These are phyloP conservation scores for Ilex aquifolium DNA, from an alignment of 257 asterid species.

Conservation along the genomic window DNA sequence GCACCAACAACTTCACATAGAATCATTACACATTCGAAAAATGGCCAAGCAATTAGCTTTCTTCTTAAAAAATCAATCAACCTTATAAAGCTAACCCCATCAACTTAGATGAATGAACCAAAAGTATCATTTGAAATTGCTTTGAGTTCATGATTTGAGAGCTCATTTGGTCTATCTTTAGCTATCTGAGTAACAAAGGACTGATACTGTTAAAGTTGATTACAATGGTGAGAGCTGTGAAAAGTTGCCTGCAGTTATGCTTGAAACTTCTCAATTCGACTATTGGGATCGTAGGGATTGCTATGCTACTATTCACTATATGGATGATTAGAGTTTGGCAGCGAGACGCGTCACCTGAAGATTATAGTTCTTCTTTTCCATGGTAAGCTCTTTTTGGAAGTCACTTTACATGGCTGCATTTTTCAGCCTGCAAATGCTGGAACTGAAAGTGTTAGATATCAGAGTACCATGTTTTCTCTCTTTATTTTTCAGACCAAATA, in stretches of 20 bases:
- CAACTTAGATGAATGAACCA: too few relatives aligned
- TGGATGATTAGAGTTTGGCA: conserved; percentile 43
- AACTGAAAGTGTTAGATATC: too few relatives aligned
- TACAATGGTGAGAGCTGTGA: conserved; percentile 18
- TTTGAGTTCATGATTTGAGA: too few relatives aligned
- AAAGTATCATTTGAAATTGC: too few relatives aligned
- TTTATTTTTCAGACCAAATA: background rate
- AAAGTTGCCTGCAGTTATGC: conserved; percentile 19
- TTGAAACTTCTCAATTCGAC: conserved; percentile 35
- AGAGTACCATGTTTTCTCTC: background rate
- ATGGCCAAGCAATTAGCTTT: background rate
- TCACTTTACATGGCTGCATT: background rate
- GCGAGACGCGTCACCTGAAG: conserved; percentile 19
- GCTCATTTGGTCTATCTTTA: too few relatives aligned
- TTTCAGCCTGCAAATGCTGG: too few relatives aligned
- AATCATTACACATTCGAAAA: too few relatives aligned
- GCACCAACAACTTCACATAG: too few relatives aligned
- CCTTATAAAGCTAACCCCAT: too few relatives aligned
- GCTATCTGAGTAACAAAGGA: too few relatives aligned
- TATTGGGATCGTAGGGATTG: conserved; percentile 35
- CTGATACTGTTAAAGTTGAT: background rate
- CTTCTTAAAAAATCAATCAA: too few relatives aligned
- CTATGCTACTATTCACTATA: conserved; percentile 28
- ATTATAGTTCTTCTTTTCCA: conserved; percentile 24
- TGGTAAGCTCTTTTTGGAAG: conserved; percentile 30